phyloP scores from a whole-genome alignment of 1,284 basidiomycete species.

The Dichomitus squalens region DNA sequence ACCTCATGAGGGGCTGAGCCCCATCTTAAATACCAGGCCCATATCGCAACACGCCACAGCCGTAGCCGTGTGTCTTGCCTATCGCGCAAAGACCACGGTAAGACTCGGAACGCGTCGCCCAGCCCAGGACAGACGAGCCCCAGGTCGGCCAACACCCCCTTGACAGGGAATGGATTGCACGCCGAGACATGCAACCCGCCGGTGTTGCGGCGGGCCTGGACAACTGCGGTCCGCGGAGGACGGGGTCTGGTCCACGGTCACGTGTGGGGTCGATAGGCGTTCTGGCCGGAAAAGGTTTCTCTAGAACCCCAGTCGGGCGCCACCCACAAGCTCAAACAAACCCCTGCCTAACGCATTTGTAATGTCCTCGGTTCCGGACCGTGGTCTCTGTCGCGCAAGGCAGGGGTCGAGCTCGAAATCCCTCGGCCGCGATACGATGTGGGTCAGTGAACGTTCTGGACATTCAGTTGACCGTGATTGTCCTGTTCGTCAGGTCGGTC shows the following conservation, averaged over 20 bases:
- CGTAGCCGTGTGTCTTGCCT: neutral
- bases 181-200: slow-evolving; percentile 4
- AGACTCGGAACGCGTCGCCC: slow-evolving; percentile 27
- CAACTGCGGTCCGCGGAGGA: slow-evolving; percentile 11
- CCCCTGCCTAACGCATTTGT: neutral
- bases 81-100: slow-evolving; percentile 13
- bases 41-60: neutral
- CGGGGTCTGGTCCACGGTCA: slow-evolving; percentile 18
- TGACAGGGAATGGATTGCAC: neutral
- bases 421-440: neutral
- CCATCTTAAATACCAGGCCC: slow-evolving; percentile 16
- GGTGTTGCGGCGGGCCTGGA: slow-evolving; percentile 11
- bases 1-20: slow-evolving; percentile 12
- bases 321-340: slow-evolving; percentile 25
- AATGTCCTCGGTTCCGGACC: neutral
- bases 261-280: slow-evolving; percentile 21
- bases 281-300: slow-evolving; percentile 23
- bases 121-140: slow-evolving; percentile 22
- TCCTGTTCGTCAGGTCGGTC: neutral
- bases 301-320: slow-evolving; percentile 16
- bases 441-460: neutral
- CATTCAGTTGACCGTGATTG: neutral
- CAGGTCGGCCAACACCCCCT: slow-evolving; percentile 7
- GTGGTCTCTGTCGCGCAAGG: neutral
- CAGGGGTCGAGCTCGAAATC: neutral